These are phyloP conservation scores for Colletotrichum salicis DNA, from an alignment of 2,329 filamentous ascomycete species.

Conservation along the genomic window DNA sequence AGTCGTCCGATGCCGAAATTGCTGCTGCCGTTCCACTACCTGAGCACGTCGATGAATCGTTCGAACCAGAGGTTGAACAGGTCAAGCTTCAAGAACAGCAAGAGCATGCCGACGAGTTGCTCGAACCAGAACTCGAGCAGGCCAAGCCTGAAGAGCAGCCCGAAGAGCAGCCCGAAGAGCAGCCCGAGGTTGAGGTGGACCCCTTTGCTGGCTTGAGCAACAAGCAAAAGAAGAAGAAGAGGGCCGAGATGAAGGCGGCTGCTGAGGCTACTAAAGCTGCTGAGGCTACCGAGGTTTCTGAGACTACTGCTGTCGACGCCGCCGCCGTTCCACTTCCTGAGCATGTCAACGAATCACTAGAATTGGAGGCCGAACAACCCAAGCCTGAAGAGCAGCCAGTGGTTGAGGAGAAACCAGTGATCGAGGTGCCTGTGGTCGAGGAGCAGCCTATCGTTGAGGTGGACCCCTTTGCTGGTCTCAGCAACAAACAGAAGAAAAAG, in stretches of 20 bases:
- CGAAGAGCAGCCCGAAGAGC: neutral
- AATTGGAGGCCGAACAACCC: neutral
- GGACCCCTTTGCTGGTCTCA: neutral
- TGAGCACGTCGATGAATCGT: neutral
- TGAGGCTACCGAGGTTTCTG: too few relatives aligned
- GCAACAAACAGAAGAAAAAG: constrained; percentile 29
- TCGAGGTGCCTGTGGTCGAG: constrained; percentile 30
- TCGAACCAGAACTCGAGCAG: too few relatives aligned
- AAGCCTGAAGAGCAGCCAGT: neutral
- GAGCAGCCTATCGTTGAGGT: neutral
- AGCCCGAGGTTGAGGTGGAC: constrained; percentile 37
- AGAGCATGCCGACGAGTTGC: too few relatives aligned
- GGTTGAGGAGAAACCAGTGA: too few relatives aligned
- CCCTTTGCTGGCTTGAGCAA: constrained; percentile 6
- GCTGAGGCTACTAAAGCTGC: neutral
- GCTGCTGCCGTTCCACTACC: neutral
- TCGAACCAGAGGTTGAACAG: neutral
- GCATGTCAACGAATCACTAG: neutral
- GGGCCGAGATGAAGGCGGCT: neutral
- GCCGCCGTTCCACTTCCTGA: neutral
- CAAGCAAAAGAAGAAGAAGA: neutral
- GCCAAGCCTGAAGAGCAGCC: neutral
- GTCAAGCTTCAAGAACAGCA: neutral
- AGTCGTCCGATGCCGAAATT: neutral
- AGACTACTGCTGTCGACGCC: too few relatives aligned